Base-by-base conservation (phyloP, 2,329 filamentous ascomycete genomes). In the Fusarium luffae region DNA sequence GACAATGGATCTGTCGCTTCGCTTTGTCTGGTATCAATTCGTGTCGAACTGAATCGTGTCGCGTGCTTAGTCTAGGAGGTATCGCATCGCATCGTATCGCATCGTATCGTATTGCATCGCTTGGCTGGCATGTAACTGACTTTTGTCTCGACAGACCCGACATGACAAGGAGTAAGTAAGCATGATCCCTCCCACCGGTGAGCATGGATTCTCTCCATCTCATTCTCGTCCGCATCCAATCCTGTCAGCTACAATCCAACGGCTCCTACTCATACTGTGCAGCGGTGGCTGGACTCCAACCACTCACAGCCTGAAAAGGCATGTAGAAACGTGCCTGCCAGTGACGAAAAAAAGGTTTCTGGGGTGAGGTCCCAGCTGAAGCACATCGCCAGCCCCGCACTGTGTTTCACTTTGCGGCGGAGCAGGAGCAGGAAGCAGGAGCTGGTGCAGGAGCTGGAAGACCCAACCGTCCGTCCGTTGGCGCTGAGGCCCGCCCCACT, bases 341-440 rank as follows among this genome's bases (percentile, higher is more conserved):
- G 59, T 58, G 42, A 58, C 18, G 14, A 41, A 60, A 48, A 66
- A 48, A 66, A 34, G 37, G 46, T 59, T 70, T 70, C 32, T 51
- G 42, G 49, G 51, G 43, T 42, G 62, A 63, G 52, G 61, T 10
- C 37, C 34, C 40, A 54, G 52, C 30, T 32, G 44, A 49, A 40
- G 27, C 41, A 54, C 25, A 43, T 44, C 23, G 50, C n/a, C 32
- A 32, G 66, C 56, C 48, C 63, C 67, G 67, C 67, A 70, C 68
- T 70, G 68, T 70, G 68, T 70, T 70, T 71, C 63, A 71, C 59
- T 43, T 63, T 54, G 44, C 59, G 68, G 42, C 49, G 49, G 49
- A 51, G 32, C 32, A 27, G 23, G 47, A 49, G 47, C 46, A 21
- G 44, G 44, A 23, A 48, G 46, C 12, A 18, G 47, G 46, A 32